Base-by-base conservation (phyloP, 208 protist species). In the Wallacemonas sp. region DNA sequence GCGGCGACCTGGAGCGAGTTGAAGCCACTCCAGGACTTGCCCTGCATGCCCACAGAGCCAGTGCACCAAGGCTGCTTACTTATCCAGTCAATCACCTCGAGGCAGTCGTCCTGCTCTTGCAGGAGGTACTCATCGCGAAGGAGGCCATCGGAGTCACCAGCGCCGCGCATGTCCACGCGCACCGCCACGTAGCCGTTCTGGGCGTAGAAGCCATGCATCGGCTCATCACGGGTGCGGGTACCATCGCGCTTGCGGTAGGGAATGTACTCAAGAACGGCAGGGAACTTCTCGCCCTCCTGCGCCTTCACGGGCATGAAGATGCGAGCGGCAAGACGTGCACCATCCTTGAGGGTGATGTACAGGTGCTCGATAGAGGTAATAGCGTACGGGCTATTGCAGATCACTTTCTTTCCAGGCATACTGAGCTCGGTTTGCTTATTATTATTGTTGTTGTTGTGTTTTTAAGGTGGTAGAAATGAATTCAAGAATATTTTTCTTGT, bases 21-120 rank as follows among this genome's bases (percentile, higher is more conserved):
- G 59, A 89, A 83, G 39, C 79, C 82, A 42, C 79, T 70, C 79
- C 82, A 89, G 26, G 82, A 89, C 68, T 83, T 85, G 12, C 78
- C 82, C 78, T 86, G 82, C 82, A 89, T 85, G 34, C 79, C 82
- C 33, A 85, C 79, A 14, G 60, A 62, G n/a, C 82, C 83, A 4
- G 72, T 82, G 70, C 83, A 84, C 79, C 83, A 86, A 14, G 72
- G 41, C 62, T 86, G 83, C 44, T 66, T 66, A 54, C 65, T 80
- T 36, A 90, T 78, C 77, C 79, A 80, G n/a, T 82, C 72, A 61
- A 90, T 90, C 56, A 90, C 72, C 56, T 84, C 79, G 14, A 86
- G 41, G 0, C 79, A 80, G 42, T 90, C 79, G 58, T 84, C 73
- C 56, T 90, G 79, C 61, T 86, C 73, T 65, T 86, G 79, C 55